Base-by-base conservation (phyloP, 2,329 filamentous ascomycete species). In the Stemphylium vesicarium region DNA sequence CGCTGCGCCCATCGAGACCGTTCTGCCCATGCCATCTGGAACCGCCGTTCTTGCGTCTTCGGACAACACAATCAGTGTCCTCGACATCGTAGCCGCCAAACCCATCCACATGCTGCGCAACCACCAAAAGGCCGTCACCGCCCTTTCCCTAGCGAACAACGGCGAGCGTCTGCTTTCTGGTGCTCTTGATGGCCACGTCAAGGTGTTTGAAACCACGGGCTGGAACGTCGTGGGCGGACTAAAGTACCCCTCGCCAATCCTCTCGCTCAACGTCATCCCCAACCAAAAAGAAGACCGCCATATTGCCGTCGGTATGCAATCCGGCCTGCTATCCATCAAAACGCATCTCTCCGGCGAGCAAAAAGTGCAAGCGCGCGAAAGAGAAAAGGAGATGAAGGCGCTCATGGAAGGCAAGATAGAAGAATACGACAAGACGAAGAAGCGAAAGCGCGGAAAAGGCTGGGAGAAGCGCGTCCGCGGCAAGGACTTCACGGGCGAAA, bases 191-290 rank as follows among this genome's bases (percentile, higher is more conserved):
- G 96, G 95, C 9, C 95, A 98, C 77, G 88, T 98, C 79, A 99
- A 99, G 79, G 87, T 99, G 35, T 98, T 96, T 69, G 94, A 98
- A 78, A 97, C 93, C 1, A 88, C 88, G 0, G 88, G 86, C 45
- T 99, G 95, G 95, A 96, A 97, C 72, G 91, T 98, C 7, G 93
- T 98, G n/a, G 89, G 91, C 35, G 94, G 91, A 46, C 87, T 90
- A 57, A 99, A 98, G 78, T 99, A 98, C 77, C 88, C 92, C 4
- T 90, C 92, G 1, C 95, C 95, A 1, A 90, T 99, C 53, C 85
- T 99, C 11, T 90, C 92, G 9, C 84, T 98, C 55, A 85, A 84
- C 56, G 89, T 96, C 38, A 86, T 97, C 60, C 82, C 84, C 11
- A 82, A 86, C 8, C 84, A 85, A 49, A 83, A 85, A 45, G 90